These are phyloP conservation scores for Cicer pinnatifidum DNA, from an alignment of 306 rosid species.

Conservation along the genomic window DNA sequence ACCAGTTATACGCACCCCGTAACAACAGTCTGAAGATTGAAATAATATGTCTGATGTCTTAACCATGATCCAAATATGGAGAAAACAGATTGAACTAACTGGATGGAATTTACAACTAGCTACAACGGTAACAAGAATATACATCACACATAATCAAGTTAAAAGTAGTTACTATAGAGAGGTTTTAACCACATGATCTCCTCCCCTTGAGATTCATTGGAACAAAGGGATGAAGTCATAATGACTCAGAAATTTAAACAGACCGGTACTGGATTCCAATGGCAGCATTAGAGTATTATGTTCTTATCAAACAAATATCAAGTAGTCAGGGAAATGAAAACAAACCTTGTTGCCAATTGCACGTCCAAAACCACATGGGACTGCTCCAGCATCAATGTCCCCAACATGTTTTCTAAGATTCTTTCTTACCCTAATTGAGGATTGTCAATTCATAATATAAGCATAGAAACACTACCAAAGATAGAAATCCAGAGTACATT, in stretches of 20 bases:
- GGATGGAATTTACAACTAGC: constrained; percentile 28
- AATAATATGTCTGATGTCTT: constrained; percentile 19
- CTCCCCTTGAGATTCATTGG: constrained; percentile 19
- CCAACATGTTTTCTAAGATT: constrained; percentile 91
- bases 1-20: not conserved
- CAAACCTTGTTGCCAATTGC: constrained; percentile 98
- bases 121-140: constrained; percentile 13
- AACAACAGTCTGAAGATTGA: constrained; percentile 33
- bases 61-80: constrained; percentile 26
- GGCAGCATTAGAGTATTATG: constrained; percentile 16
- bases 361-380: constrained; percentile 98
- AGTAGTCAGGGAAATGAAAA: constrained; percentile 40
- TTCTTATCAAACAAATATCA: constrained; percentile 23
- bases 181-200: constrained; percentile 25
- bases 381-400: constrained; percentile 93
- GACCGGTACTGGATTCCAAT: constrained; percentile 30
- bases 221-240: constrained; percentile 34
- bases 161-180: not conserved
- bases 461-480: constrained; percentile 36
- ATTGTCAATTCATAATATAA: constrained; percentile 48
- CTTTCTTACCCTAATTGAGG: constrained; percentile 81
- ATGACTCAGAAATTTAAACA: constrained; percentile 20
- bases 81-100: not conserved
- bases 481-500: constrained; percentile 30
- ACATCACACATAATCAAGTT: not conserved